Percentiles rank a stretch among this genome's conserved stretches.
Evolutionary conservation across 768 basidiomycete genomes (phyloP).

Genomic region (Sarcodon aspratus): DNA sequence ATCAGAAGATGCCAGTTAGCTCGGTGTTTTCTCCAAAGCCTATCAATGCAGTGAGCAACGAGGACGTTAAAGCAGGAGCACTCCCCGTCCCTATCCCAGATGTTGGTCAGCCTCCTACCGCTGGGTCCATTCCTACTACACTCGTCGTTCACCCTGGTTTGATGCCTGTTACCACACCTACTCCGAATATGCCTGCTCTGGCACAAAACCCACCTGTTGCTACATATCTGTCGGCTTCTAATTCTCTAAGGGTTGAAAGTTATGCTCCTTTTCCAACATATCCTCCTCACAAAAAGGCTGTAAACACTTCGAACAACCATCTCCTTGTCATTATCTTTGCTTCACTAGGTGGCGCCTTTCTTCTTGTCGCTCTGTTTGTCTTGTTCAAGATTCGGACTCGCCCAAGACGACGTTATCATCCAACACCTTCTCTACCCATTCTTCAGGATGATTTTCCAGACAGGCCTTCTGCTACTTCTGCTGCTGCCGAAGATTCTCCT

Average conservation of each 20-base stretch:
- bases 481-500: conserved; percentile 47
- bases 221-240: not conserved
- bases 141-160: not conserved
- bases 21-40: no score
- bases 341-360: conserved; percentile 38
- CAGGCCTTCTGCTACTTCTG: conserved; percentile 21
- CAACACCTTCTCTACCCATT: conserved; percentile 68
- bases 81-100: not conserved
- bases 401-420: conserved; percentile 33
- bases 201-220: not conserved
- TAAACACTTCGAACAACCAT: conserved; percentile 20
- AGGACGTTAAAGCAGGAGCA: not conserved
- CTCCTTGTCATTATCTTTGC: conserved; percentile 38
- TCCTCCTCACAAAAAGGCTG: no score
- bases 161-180: not conserved
- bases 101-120: not conserved
- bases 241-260: conserved; percentile 2
- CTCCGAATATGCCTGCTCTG: not conserved
- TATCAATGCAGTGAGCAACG: not conserved
- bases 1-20: no score
- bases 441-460: conserved; percentile 44
- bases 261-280: not conserved
- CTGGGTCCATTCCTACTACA: not conserved
- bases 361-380: conserved; percentile 37
- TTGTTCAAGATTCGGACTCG: conserved; percentile 37